phyloP scores from a whole-genome alignment of 208 protist species.

The Leishmania tropica region DNA sequence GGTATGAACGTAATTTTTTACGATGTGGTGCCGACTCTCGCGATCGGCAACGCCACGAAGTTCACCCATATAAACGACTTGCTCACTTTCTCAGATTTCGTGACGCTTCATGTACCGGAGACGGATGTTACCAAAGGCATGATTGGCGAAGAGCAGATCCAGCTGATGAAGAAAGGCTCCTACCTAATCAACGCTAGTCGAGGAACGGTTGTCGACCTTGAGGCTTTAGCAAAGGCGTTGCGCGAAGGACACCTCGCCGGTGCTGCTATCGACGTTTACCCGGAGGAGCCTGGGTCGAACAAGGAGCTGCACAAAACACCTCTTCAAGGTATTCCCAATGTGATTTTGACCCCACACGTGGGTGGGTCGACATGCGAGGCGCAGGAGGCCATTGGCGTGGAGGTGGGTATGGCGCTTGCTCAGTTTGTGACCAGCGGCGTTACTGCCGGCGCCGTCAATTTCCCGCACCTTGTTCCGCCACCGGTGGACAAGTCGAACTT shows the following conservation, averaged over 20 bases:
- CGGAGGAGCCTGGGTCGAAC: conserved; percentile 77
- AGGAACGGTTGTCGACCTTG: conserved; percentile 85
- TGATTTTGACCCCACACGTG: conserved; percentile 95
- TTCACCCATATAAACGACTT: conserved; percentile 73
- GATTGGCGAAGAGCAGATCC: conserved; percentile 73
- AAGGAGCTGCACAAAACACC: conserved; percentile 55
- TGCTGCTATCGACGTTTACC: conserved; percentile 93
- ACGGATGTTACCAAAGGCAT: conserved; percentile 78
- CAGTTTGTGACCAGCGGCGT: conserved; percentile 83
- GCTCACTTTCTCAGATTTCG: conserved; percentile 83
- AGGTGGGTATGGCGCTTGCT: conserved; percentile 87
- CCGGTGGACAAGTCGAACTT: conserved; percentile 33
- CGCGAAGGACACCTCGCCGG: conserved; percentile 80
- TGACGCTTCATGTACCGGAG: conserved; percentile 94
- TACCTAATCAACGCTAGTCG: conserved; percentile 90
- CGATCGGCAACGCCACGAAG: conserved; percentile 87
- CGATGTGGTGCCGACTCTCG: conserved; percentile 87
- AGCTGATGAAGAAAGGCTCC: conserved; percentile 70
- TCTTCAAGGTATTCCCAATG: conserved; percentile 91
- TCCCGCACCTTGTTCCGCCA: conserved; percentile 85
- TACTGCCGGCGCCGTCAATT: conserved; percentile 92
- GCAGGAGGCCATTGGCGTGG: conserved; percentile 89
- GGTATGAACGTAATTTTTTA: conserved; percentile 95
- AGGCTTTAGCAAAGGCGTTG: conserved; percentile 76
- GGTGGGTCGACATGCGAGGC: conserved; percentile 94